Evolutionary conservation across 2,329 filamentous ascomycete genomes (phyloP), one percentile per base, ranked within the genome.

Genomic region (Neofusicoccum umdonicola): DNA sequence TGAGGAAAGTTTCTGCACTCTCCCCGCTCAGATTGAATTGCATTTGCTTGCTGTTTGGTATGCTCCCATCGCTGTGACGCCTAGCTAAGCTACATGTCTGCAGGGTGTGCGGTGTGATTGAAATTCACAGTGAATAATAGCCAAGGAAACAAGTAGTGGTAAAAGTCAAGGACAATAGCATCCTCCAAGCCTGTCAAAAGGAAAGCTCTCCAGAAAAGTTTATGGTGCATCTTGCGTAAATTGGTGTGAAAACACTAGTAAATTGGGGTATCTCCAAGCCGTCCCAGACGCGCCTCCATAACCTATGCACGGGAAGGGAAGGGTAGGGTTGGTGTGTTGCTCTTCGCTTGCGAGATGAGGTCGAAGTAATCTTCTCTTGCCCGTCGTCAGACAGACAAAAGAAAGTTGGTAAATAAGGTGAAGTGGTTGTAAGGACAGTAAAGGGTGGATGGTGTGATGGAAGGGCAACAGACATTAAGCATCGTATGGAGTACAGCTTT

Each of bases 221-320:
- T 44, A 22, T 31, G 31, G 42, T 60, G 56, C 56, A 60, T 60
- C 56, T 60, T 60, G 56, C 56, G 56, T 60, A 60, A 47, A 60
- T 60, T 60, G 27, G 52, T 60, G 56, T 34, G 41, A 35, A 22
- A 58, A 60, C 56, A 60, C 56, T 60, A 60, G 56, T 45, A 60
- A 60, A 47, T 60, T 60, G 42, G 58, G 58, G 58, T 62, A 62
- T 62, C 58, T 62, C 58, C 58, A 62, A 62, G 58, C 58, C 58
- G 58, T 62, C 58, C 58, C 58, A 51, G 58, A 62, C 58, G 58
- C 47, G 58, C 56, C 56, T 62, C 47, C 58, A 48, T 48, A 39
- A 48, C 34, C 57, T 61, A 62, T 62, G 47, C 44, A 42, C 58
- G 22, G 47, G 47, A 62, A 48, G 19, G 47, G 31, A 22, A 34